Conservation (phyloP, 2,329 filamentous ascomycete genomes). For the Ophiostoma sp. region DNA sequence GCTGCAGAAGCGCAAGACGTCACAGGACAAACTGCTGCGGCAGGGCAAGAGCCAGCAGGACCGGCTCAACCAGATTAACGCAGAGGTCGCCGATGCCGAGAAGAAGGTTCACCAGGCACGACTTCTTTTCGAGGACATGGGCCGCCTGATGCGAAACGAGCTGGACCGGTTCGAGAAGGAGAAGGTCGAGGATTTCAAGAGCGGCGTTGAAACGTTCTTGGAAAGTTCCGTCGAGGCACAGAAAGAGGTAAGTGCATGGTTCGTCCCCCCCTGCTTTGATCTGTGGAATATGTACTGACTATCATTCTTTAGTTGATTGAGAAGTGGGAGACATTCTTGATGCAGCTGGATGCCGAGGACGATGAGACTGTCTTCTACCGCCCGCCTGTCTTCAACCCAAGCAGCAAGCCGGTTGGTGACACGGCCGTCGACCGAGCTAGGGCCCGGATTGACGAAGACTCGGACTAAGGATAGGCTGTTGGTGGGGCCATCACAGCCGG, state of each 20-base stretch:
- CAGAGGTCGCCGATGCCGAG: slow-evolving; percentile 92
- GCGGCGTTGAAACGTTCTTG: slow-evolving; percentile 92
- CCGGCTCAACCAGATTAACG: slow-evolving; percentile 82
- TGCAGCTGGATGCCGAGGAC: slow-evolving; percentile 92
- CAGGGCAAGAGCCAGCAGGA: slow-evolving; percentile 97
- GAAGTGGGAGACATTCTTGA: slow-evolving; percentile 96
- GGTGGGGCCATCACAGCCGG: background rate
- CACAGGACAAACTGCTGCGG: slow-evolving; percentile 88
- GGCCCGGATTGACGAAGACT: slow-evolving; percentile 56
- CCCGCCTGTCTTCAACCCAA: slow-evolving; percentile 51
- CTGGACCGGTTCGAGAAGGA: slow-evolving; percentile 91
- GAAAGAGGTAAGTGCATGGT: slow-evolving; percentile 67
- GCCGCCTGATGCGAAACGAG: slow-evolving; percentile 81
- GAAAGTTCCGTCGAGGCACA: slow-evolving; percentile 97
- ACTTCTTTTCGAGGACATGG: slow-evolving; percentile 95
- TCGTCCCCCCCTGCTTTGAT: background rate
- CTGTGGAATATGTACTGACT: slow-evolving; percentile 28
- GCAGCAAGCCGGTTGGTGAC: slow-evolving; percentile 43
- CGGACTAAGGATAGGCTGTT: slow-evolving; percentile 41
- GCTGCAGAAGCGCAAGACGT: slow-evolving; percentile 78
- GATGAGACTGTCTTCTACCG: slow-evolving; percentile 66
- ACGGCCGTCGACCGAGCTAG: slow-evolving; percentile 57
- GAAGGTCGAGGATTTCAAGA: slow-evolving; percentile 99
- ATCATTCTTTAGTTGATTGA: slow-evolving; percentile 55
- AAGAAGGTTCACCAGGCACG: slow-evolving; percentile 85